Evolutionary conservation across 2,329 filamentous ascomycete genomes (phyloP), one percentile per base, ranked within the genome.

Genomic region (Metarhizium rileyi): DNA sequence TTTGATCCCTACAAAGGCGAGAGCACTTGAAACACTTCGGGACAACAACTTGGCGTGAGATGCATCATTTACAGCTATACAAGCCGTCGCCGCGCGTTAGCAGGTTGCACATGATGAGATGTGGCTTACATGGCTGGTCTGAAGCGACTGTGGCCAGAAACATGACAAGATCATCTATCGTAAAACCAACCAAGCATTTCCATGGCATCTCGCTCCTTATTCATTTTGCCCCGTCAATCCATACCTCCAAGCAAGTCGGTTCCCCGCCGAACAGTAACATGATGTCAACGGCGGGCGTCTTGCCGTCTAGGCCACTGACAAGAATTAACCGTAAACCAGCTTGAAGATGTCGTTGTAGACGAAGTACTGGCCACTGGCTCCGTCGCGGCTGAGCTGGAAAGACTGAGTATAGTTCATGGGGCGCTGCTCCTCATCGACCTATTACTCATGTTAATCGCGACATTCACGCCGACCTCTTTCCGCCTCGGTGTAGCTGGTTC

Each of bases 271-370:
- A 42, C 20, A 42, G 25, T 42, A 42, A 42, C 42, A 44, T 30
- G 25, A 20, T 28, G 42, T 30, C 42, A 30, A 28, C 20, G 16
- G 30, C 27, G 27, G n/a, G 26, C 6, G 25, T 20, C 42, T 18
- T 14, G 23, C 16, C 20, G 10, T 42, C 4, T 25, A 10, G 10
- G 12, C 25, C 22, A 20, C 20, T 22, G 22, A 18, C 14, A 30
- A 14, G 45, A 10, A 12, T 47, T 72, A 80, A 64, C 70, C 75
- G 70, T 87, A 91, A 59, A 95, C 80, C 54, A 97, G 80, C 72
- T 87, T 87, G 83, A 97, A 97, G 67, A 97, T 73, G 69, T 97
- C 91, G 76, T 97, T 96, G 74, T 84, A 84, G 66, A 97, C 86
- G 68, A 81, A 96, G 75, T 86, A 95, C 70, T 77, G 82, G 59